Evolutionary conservation across 345 rosid genomes (phyloP), one percentile per base, ranked within the genome.

Genomic region (Syzygium aromaticum): DNA sequence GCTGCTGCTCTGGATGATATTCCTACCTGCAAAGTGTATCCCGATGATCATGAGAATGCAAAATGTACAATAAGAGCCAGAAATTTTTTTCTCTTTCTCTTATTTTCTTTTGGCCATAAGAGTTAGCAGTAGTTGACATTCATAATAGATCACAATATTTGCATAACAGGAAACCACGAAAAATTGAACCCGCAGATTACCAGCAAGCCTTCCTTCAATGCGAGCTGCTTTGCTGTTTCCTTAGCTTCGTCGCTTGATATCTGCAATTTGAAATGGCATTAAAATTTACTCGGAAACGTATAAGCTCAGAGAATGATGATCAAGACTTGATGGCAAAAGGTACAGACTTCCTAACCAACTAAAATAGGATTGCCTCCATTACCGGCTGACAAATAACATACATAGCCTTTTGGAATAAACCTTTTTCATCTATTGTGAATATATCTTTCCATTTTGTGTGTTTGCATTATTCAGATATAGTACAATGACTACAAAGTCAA

Each of bases 1-100:
- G 96, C 89, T 1, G 94, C 97, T 19, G 94, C 95, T 33, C 96
- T 95, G 2, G 95, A 95, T 73, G 96, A 95, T 88, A 95, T 94
- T n/a, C 98, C 98, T 2, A 94, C 98, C 98, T 93, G 89, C 11
- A 87, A 40, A 51, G 54, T 40, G 28, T 40, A 23, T 85, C 52
- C 84, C 17, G 1, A 49, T 13, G 9, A 67, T 83, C 33, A 40
- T 27, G 23, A 86, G 56, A 11, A 27, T n/a, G 54, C 49, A 82
- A 54, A 52, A 82, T 2, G 53, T 33, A 52, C 64, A 33, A 43
- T 17, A 54, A 54, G 51, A 54, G 25, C 25, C 21, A 73, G 80
- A 46, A 38, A 46, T 73, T 33, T 64, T 7, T n/a, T 84, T 28
- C 53, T 17, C 12, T 54, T 5, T 57, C 33, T 30, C 17, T 30